A percentile compares a stretch with the other conserved stretches of the same genome.
These are phyloP conservation scores for Saccharomyces pastorianus DNA, from an alignment of 1,139 yeast genomes.

Conservation along the genomic window DNA sequence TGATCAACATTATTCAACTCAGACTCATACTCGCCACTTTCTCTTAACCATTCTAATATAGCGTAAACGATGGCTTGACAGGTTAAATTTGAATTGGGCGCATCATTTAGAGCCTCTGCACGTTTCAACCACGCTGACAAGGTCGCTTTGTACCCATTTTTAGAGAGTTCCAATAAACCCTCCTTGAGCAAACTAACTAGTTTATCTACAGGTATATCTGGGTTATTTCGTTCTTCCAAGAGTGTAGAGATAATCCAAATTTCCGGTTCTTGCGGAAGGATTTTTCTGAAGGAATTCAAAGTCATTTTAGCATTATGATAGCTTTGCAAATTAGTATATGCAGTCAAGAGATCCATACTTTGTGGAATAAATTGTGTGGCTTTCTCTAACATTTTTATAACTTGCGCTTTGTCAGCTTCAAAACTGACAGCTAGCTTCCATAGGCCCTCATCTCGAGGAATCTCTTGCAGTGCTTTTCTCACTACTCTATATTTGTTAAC, in stretches of 20 bases:
- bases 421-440: slow-evolving; percentile 48
- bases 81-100: slow-evolving; percentile 23
- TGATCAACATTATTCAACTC: slow-evolving; percentile 1
- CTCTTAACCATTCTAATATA: slow-evolving; percentile 22
- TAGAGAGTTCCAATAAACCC: slow-evolving; percentile 43
- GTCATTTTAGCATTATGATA: slow-evolving; percentile 43
- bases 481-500: slow-evolving; percentile 47
- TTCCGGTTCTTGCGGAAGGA: slow-evolving; percentile 42
- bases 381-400: slow-evolving; percentile 47
- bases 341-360: slow-evolving; percentile 59
- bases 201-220: slow-evolving; percentile 34
- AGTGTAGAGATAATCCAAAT: slow-evolving; percentile 70
- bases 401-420: slow-evolving; percentile 44
- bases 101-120: slow-evolving; percentile 37
- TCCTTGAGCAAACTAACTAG: slow-evolving; percentile 42
- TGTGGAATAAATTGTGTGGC: slow-evolving; percentile 66
- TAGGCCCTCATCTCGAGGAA: slow-evolving; percentile 41
- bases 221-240: slow-evolving; percentile 53
- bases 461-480: slow-evolving; percentile 50
- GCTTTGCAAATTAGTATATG: slow-evolving; percentile 38
- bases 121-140: slow-evolving; percentile 42
- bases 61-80: slow-evolving; percentile 21
- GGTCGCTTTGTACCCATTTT: slow-evolving; percentile 42
- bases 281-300: slow-evolving; percentile 53
- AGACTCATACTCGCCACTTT: background rate